Evolutionary conservation across 169 alveolate genomes (phyloP), one percentile per base, ranked within the genome.

Genomic region (Babesia bovis): DNA sequence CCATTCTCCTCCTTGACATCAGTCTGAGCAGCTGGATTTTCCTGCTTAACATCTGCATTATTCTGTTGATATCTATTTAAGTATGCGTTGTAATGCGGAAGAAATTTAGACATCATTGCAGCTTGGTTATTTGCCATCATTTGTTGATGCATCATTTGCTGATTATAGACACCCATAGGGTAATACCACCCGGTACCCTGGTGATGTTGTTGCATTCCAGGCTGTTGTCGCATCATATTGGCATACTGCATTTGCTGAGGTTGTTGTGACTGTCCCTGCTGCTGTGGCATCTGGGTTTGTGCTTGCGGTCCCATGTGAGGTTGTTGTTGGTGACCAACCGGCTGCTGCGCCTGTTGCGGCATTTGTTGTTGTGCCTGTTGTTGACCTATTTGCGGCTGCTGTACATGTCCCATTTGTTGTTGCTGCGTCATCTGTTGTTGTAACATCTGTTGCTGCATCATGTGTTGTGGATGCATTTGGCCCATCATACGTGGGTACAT

Each of bases 11-110:
- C 73, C 19, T 45, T 47, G 9, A 49, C 52, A 0, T 63, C 73
- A n/a, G n/a, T n/a, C 38, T 41, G 87, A 10, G 38, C 60, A 21
- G 45, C 66, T 9, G 65, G 49, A 25, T 66, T 13, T 41, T 66
- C 76, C 26, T 47, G 23, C 36, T 66, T 53, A n/a, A 67, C 32
- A 23, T 67, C 78, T 15, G 52, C 72, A 25, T 32, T 30, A 17
- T 44, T 44, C 19, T 44, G 63, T 41, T 78, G 87, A 42, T 49
- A 45, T 36, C 87, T 41, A 65, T 69, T 65, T 32, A 78, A 25
- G 55, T 78, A 78, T n/a, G 87, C 87, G 61, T 69, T 78, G 59
- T 78, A 78, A 41, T 78, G 87, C 13, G 87, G 87, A 82, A 78
- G 66, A 30, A 78, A 78, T 57, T 70, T 67, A 30, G 83, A 81